Base-by-base conservation (phyloP, 768 basidiomycete genomes). In the Kwoniella heveanensis region DNA sequence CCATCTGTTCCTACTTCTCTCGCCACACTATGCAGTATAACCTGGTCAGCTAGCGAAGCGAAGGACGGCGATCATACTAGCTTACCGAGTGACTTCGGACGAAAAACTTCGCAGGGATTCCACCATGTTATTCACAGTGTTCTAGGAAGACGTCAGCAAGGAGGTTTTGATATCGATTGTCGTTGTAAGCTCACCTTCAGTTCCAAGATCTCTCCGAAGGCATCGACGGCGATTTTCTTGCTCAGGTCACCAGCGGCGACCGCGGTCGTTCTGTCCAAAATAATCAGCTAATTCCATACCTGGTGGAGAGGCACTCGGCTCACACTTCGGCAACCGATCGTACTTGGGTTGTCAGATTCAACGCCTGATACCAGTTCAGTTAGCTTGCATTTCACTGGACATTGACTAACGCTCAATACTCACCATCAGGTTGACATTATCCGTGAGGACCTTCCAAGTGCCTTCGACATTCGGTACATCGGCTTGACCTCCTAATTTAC, bases 61-160 rank as follows among this genome's bases (percentile, higher is more conserved):
- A 21, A 62, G 46, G 2, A 30, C 3, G n/a, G 4, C 15, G 9
- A 9, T 24, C 53, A n/a, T 12, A 17, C 1, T n/a, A 24, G 52
- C 68, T 29, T 30, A 66, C 68, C 77, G 68, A 27, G 80, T 82
- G 54, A 83, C 82, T 67, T 93, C 91, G 2, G 85, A 86, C 15
- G 91, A 90, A 75, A 94, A 94, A 4, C 89, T 90, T 69, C 89
- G 87, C 67, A 94, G 80, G 60, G 90, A 89, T 77, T 91, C 91
- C 77, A 94, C 91, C 92, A 96, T 96, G n/a, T 88, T 88, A 73
- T 94, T 94, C 67, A 92, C 90, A 12, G 90, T 91, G 22, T 85
- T 82, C 76, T 71, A 56, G 7, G 26, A 22, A 54, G n/a, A 10
- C 25, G 51, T 60, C 36, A 47, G 53, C 46, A 25, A 27, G 29